Conservation (phyloP, 164 flowering plant species). For the Brasenia schreberi region DNA sequence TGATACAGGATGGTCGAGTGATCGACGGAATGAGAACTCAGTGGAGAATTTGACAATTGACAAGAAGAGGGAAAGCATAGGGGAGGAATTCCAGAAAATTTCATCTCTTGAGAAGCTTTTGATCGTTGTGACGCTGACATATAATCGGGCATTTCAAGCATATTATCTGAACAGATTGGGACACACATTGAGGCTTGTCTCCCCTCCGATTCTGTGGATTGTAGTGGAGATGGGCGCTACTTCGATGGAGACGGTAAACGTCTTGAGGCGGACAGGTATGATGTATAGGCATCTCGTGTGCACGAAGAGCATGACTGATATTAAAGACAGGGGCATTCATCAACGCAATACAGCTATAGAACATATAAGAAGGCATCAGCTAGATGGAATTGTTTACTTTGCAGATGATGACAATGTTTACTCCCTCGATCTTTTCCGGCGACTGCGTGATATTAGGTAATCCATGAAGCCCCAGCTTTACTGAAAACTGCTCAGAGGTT, state of each 20-base stretch:
- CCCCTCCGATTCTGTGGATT: slow-evolving; percentile 82
- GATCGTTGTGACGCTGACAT: slow-evolving; percentile 82
- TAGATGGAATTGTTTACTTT: slow-evolving; percentile 88
- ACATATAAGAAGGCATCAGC: slow-evolving; percentile 65
- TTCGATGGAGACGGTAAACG: slow-evolving; percentile 57
- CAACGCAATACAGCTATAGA: slow-evolving; percentile 74
- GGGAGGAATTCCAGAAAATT: slow-evolving; percentile 3
- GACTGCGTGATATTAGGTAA: slow-evolving; percentile 68
- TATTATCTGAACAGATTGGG: slow-evolving; percentile 58
- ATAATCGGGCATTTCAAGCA: slow-evolving; percentile 67
- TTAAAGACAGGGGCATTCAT: slow-evolving; percentile 75
- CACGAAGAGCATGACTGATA: slow-evolving; percentile 29
- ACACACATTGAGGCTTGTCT: slow-evolving; percentile 51
- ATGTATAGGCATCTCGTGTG: slow-evolving; percentile 83
- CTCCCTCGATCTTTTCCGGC: slow-evolving; percentile 64
- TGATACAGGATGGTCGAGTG: slow-evolving; percentile 1
- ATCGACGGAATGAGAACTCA: slow-evolving; percentile 15
- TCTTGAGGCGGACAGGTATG: slow-evolving; percentile 61
- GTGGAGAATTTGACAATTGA: not conserved
- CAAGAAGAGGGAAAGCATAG: slow-evolving; percentile 7
- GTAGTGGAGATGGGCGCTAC: slow-evolving; percentile 69
- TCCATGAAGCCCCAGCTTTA: not conserved
- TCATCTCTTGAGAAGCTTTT: slow-evolving; percentile 21
- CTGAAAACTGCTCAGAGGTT: not conserved
- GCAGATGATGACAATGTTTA: slow-evolving; percentile 94